Evolutionary conservation across 1,139 yeast genomes (phyloP).

Genomic region (Hyphopichia fennica): DNA sequence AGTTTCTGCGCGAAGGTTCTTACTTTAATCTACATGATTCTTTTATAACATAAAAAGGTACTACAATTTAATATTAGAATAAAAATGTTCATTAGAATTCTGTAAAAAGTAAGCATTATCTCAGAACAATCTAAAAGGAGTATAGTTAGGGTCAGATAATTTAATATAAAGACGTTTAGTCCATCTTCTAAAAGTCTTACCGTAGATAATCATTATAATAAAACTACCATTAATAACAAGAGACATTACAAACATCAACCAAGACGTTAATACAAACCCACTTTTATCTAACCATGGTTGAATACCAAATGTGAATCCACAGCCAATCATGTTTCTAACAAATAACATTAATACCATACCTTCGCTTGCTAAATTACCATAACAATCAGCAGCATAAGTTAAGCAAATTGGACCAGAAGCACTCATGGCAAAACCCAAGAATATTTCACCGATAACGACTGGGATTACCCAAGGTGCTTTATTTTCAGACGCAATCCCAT

Average conservation of each 20-base stretch:
- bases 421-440: constrained; percentile 59
- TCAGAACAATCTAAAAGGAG: too few species aligned
- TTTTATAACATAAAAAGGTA: too few species aligned
- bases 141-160: constrained; percentile 2
- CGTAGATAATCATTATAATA: constrained; percentile 36
- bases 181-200: constrained; percentile 35
- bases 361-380: constrained; percentile 56
- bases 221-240: constrained; percentile 43
- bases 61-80: too few species aligned
- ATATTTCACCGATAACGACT: constrained; percentile 51
- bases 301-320: constrained; percentile 47
- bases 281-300: constrained; percentile 46
- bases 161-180: constrained; percentile 9
- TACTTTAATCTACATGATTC: too few species aligned
- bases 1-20: too few species aligned
- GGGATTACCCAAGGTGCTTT: constrained; percentile 51
- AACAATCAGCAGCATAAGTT: constrained; percentile 58
- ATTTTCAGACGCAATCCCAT: constrained; percentile 33
- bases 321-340: constrained; percentile 47
- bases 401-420: constrained; percentile 56
- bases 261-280: constrained; percentile 39
- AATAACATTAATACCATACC: constrained; percentile 54
- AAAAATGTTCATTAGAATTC: too few species aligned
- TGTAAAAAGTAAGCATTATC: too few species aligned
- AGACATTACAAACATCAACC: constrained; percentile 49